Percentiles rank a stretch among this genome's conserved stretches.
These are phyloP conservation scores for Rosa chinensis DNA, from an alignment of 306 rosid genomes.

Conservation along the genomic window DNA sequence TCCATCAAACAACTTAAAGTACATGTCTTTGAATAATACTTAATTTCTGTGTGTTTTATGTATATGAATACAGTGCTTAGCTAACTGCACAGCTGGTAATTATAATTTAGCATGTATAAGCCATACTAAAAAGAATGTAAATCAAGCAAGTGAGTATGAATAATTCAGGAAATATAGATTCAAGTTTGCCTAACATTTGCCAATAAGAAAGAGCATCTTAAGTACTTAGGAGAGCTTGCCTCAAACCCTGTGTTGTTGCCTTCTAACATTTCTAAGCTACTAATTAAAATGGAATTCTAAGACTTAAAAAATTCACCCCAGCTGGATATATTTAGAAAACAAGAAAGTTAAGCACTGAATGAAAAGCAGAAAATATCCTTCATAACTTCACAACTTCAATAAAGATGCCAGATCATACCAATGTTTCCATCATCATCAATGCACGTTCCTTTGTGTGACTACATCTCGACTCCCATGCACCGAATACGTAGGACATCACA, in stretches of 20 bases:
- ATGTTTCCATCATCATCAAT: constrained; percentile 76
- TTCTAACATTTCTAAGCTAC: neutral
- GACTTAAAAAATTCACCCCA: neutral
- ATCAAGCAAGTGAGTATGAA: neutral
- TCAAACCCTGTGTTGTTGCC: neutral
- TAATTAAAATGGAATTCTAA: neutral
- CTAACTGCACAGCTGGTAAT: neutral
- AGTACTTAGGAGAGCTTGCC: neutral
- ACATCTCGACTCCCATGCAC: constrained; percentile 91
- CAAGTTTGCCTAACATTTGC: neutral
- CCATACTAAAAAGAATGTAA: neutral
- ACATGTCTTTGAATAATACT: neutral
- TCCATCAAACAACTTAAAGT: neutral
- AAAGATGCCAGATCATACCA: constrained; percentile 54
- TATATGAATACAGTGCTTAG: neutral
- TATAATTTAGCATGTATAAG: neutral
- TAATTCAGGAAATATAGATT: neutral
- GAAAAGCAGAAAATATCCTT: neutral
- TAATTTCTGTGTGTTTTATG: neutral
- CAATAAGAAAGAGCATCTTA: neutral
- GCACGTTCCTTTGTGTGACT: constrained; percentile 93
- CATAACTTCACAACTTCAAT: neutral
- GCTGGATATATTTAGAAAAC: constrained; percentile 1
- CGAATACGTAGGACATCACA: constrained; percentile 78
- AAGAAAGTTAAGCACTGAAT: neutral